Evolutionary conservation across 75 land plant species (phyloP).

Genomic region (Chamaecyparis obtusa): DNA sequence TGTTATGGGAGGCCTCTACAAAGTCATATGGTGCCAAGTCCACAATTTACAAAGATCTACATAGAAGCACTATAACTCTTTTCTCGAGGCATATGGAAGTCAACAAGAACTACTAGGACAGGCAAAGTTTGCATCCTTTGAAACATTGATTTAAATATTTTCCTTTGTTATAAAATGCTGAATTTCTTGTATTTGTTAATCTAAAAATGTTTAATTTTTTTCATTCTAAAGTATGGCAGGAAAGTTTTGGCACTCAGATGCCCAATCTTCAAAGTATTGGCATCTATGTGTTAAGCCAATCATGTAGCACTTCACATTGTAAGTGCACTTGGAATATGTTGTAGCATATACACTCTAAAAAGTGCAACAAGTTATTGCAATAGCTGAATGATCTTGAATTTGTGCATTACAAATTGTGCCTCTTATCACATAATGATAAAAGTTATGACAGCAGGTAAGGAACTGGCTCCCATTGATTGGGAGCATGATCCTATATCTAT

Average conservation of each 20-base stretch:
- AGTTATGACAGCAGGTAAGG: neutral
- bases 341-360: constrained; percentile 23
- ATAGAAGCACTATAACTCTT: neutral
- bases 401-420: constrained; percentile 34
- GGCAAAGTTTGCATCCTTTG: neutral
- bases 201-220: neutral
- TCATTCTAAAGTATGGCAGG: constrained; percentile 56
- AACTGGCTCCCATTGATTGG: neutral
- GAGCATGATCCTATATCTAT: neutral
- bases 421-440: neutral
- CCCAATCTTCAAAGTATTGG: constrained; percentile 54
- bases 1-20: constrained; percentile 22
- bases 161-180: neutral
- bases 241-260: constrained; percentile 47
- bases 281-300: constrained; percentile 50
- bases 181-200: neutral
- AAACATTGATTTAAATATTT: neutral
- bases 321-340: constrained; percentile 26
- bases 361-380: constrained; percentile 8
- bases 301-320: constrained; percentile 31
- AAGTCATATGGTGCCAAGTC: constrained; percentile 6
- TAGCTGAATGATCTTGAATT: constrained; percentile 10
- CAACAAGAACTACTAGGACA: constrained; percentile 25
- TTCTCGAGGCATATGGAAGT: neutral
- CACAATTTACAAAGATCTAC: neutral